Evolutionary conservation across 257 asterid species (phyloP).

Genomic region (Penstemon barbatus): DNA sequence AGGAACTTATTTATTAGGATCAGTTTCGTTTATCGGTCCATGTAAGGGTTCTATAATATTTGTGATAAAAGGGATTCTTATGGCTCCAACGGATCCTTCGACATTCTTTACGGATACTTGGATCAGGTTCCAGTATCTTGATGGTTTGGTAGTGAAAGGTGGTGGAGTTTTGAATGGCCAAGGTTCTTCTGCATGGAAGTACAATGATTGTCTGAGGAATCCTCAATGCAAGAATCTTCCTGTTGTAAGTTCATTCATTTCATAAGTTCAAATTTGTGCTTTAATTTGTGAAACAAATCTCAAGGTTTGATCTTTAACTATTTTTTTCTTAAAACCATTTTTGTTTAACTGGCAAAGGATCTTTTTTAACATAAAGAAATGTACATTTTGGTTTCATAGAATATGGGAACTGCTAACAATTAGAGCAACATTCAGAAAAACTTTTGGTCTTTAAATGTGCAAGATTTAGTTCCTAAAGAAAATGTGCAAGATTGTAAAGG

Average conservation of each 20-base stretch:
- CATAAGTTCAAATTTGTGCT: no score
- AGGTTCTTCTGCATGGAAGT: slow-evolving; percentile 67
- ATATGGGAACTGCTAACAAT: no score
- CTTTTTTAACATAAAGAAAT: no score
- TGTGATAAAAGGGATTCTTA: slow-evolving; percentile 43
- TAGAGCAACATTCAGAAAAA: no score
- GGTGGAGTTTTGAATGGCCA: slow-evolving; percentile 77
- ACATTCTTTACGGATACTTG: slow-evolving; percentile 45
- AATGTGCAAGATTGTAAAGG: no score
- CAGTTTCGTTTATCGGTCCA: slow-evolving; percentile 56
- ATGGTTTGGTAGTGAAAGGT: slow-evolving; percentile 49
- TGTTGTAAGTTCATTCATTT: slow-evolving; percentile 39
- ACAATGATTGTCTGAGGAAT: slow-evolving; percentile 57
- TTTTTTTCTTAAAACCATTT: no score
- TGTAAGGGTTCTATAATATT: slow-evolving; percentile 42
- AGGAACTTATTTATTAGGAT: slow-evolving; percentile 44
- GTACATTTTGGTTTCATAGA: no score
- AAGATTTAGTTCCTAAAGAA: no score
- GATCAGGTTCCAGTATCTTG: slow-evolving; percentile 66
- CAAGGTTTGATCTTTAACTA: no score
- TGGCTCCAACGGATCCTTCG: slow-evolving; percentile 46
- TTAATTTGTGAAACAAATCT: no score
- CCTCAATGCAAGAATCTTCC: slow-evolving; percentile 59
- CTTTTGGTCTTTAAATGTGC: no score
- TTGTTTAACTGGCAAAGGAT: no score